Evolutionary conservation across 1,284 basidiomycete genomes (phyloP).

Genomic region (Prillingera fragicola): DNA sequence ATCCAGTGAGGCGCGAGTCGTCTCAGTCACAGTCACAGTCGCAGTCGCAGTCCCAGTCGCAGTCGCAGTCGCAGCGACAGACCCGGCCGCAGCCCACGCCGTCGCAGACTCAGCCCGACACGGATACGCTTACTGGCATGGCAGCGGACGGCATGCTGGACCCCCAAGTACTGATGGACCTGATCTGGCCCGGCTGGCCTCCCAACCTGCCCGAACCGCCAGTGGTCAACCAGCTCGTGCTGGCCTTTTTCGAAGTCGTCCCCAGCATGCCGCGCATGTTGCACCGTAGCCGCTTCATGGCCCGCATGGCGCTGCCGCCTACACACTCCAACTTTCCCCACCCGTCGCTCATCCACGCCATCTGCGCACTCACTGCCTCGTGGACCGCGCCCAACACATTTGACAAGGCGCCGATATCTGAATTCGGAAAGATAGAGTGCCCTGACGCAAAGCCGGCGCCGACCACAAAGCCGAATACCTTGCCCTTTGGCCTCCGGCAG

Average conservation of each 20-base stretch:
- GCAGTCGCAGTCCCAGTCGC: too few species aligned
- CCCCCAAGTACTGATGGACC: constrained; percentile 38
- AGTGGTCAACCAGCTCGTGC: constrained; percentile 44
- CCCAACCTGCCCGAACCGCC: constrained; percentile 44
- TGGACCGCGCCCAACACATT: constrained; percentile 26
- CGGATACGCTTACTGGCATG: too few species aligned
- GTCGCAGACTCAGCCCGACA: too few species aligned
- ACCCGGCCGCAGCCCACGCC: too few species aligned
- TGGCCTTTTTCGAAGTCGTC: constrained; percentile 44
- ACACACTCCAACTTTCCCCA: constrained; percentile 50
- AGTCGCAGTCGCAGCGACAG: too few species aligned
- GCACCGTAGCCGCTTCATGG: constrained; percentile 44
- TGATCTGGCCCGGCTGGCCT: constrained; percentile 49
- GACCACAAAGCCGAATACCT: not conserved
- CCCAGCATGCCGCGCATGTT: constrained; percentile 44
- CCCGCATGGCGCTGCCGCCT: constrained; percentile 49
- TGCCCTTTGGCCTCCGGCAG: constrained; percentile 33
- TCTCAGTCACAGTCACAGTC: too few species aligned
- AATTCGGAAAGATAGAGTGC: too few species aligned
- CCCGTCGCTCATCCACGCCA: constrained; percentile 47
- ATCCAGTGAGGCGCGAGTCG: too few species aligned
- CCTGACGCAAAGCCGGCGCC: not conserved
- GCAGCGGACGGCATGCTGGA: constrained; percentile 27
- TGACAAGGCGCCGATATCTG: not conserved
- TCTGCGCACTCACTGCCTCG: constrained; percentile 45